phyloP scores from a whole-genome alignment of 1,139 yeast species.

The Protomyces macrosporus region DNA sequence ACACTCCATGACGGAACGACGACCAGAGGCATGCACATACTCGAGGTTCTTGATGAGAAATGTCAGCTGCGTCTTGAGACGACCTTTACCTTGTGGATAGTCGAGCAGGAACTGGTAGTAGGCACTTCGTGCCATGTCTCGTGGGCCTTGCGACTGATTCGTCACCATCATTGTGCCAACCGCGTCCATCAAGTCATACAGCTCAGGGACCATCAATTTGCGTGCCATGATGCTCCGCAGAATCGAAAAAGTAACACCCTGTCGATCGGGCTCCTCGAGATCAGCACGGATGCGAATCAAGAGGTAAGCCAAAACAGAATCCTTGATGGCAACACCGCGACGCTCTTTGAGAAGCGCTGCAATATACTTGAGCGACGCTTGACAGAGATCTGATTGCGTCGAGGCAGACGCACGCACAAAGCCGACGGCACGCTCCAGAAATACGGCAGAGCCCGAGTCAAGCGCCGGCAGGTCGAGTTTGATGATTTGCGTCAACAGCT shows the following conservation, averaged over 20 bases:
- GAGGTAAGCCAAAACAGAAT: conserved; percentile 67
- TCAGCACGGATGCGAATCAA: conserved; percentile 78
- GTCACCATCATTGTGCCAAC: conserved; percentile 85
- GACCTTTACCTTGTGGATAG: conserved; percentile 87
- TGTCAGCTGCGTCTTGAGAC: conserved; percentile 75
- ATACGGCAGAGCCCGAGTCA: conserved; percentile 29
- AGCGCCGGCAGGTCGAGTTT: conserved; percentile 35
- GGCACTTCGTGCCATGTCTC: conserved; percentile 79
- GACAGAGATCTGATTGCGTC: conserved; percentile 77
- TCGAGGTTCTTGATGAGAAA: conserved; percentile 75
- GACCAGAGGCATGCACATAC: conserved; percentile 81
- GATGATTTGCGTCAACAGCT: conserved; percentile 47
- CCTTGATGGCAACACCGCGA: conserved; percentile 60
- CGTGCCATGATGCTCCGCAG: conserved; percentile 68
- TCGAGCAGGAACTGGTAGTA: conserved; percentile 86
- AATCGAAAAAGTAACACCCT: conserved; percentile 81
- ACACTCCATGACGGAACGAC: conserved; percentile 87
- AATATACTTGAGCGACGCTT: conserved; percentile 67
- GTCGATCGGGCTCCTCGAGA: conserved; percentile 82
- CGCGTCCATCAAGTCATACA: conserved; percentile 81
- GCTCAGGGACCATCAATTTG: conserved; percentile 74
- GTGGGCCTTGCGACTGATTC: conserved; percentile 72
- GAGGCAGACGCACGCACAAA: conserved; percentile 71
- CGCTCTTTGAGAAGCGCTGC: conserved; percentile 69
- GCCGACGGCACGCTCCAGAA: conserved; percentile 51